These are phyloP conservation scores for Saitoella complicata DNA, from an alignment of 805 yeast species.

Conservation along the genomic window DNA sequence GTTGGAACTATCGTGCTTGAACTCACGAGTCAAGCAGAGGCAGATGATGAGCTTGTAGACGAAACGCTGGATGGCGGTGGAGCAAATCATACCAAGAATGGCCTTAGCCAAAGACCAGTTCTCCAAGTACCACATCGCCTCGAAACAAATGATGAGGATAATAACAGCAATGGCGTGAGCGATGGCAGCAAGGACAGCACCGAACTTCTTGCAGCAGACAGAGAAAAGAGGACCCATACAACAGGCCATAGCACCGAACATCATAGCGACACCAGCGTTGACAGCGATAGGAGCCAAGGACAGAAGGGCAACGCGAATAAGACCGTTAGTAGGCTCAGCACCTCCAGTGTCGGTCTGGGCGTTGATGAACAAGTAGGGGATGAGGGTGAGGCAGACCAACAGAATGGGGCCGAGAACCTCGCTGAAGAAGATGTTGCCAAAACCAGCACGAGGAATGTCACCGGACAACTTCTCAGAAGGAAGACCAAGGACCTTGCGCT, in stretches of 20 bases:
- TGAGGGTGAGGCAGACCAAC: slow-evolving; percentile 48
- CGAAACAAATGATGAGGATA: slow-evolving; percentile 71
- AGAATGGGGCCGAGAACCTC: slow-evolving; percentile 63
- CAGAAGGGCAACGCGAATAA: slow-evolving; percentile 42
- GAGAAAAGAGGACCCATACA: slow-evolving; percentile 95
- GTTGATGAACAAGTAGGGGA: slow-evolving; percentile 68
- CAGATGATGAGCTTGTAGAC: slow-evolving; percentile 73
- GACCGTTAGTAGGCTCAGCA: slow-evolving; percentile 40
- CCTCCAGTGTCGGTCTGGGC: slow-evolving; percentile 51
- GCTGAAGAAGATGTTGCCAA: slow-evolving; percentile 60
- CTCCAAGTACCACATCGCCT: slow-evolving; percentile 93
- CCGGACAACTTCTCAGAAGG: slow-evolving; percentile 48
- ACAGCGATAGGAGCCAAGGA: slow-evolving; percentile 80
- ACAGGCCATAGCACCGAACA: slow-evolving; percentile 73
- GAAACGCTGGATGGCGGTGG: slow-evolving; percentile 74
- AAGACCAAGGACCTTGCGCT: slow-evolving; percentile 52
- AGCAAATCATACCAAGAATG: slow-evolving; percentile 70
- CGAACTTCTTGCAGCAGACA: slow-evolving; percentile 91
- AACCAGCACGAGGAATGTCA: slow-evolving; percentile 59
- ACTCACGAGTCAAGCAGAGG: slow-evolving; percentile 76
- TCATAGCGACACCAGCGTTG: slow-evolving; percentile 68
- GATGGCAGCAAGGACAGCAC: slow-evolving; percentile 85
- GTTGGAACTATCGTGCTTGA: slow-evolving; percentile 86
- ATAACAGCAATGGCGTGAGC: slow-evolving; percentile 93
- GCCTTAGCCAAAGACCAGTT: slow-evolving; percentile 79